Base-by-base conservation (phyloP, 345 rosid species). In the Aurinia saxatilis region DNA sequence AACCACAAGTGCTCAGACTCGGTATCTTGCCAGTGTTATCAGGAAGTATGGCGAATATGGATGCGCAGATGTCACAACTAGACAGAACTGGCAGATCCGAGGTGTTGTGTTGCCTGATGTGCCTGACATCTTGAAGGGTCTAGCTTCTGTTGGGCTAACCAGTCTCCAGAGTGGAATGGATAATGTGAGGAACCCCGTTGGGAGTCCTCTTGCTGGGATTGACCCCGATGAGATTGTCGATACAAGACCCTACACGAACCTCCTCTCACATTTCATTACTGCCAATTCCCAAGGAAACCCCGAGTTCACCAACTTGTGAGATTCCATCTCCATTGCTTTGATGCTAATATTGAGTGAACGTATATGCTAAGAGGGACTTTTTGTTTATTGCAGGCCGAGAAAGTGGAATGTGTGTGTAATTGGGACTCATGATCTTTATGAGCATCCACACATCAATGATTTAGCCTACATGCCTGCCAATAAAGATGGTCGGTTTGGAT, bases 381-480 rank as follows among this genome's bases (percentile, higher is more conserved):
- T 63, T 33, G 17, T 25, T 54, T 60, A 47, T 67, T 67, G 57
- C 66, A 91, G 98, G 79, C 96, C 98, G n/a, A 82, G 95, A 72
- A 92, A 92, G 77, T 89, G 97, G 97, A 93, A 93, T 67, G 97
- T 80, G 17, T 84, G 91, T 78, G 87, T 93, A n/a, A 78, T 89
- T 13, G 97, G 99, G 19, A 79, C 96, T 13, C 99, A 85, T 71
- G 97, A 93, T 73, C 95, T 93, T 0, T 93, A 83, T 45, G 99
- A 89, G 76, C 99, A 93, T 76, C 99, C 98, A 30, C 99, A 87
- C 75, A 93, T 92, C 57, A 92, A 93, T 45, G 99, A 93, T 81
- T 76, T 93, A 38, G 97, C 99, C 25, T 93, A 93, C 79, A 85
- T 93, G 87, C 99, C 99, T 34, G 91, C 99, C 0, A 82, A 53